phyloP scores from a whole-genome alignment of 768 basidiomycete species.

The Naganishia onofrii region DNA sequence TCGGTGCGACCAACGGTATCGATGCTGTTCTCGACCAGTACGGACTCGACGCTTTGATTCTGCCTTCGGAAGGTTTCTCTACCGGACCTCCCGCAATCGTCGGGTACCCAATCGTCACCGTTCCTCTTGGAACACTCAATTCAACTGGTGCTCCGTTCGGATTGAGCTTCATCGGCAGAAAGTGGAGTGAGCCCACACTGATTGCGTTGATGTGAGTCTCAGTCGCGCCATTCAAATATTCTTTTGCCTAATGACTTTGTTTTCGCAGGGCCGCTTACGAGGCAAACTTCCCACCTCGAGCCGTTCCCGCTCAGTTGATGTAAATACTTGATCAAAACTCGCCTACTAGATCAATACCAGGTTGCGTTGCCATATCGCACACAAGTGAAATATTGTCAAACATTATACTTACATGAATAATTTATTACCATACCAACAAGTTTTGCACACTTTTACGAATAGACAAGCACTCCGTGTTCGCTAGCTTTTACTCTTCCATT shows the following conservation, averaged over 20 bases:
- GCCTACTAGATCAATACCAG: neutral
- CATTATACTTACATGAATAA: no score
- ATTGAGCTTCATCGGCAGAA: constrained; percentile 36
- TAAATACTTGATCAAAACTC: neutral
- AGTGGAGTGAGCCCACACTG: constrained; percentile 34
- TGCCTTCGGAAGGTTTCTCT: constrained; percentile 38
- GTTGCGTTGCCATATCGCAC: neutral
- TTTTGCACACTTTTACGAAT: no score
- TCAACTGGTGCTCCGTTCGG: constrained; percentile 38
- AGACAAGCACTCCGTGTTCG: no score
- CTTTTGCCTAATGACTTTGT: neutral
- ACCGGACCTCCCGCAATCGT: constrained; percentile 32
- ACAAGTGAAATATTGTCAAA: no score
- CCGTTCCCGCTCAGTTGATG: constrained; percentile 3
- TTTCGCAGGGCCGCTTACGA: neutral
- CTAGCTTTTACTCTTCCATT: no score
- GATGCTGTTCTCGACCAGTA: constrained; percentile 37
- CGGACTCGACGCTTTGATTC: constrained; percentile 38
- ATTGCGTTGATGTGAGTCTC: constrained; percentile 31
- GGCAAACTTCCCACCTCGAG: neutral
- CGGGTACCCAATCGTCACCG: constrained; percentile 39
- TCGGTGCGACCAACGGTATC: constrained; percentile 36
- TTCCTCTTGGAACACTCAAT: constrained; percentile 36
- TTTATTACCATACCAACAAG: no score
- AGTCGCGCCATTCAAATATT: neutral